A percentile compares a stretch with the other conserved stretches of the same genome.
phyloP scores from a whole-genome alignment of 2,329 filamentous ascomycete genomes.

The Teratosphaeria viscida region DNA sequence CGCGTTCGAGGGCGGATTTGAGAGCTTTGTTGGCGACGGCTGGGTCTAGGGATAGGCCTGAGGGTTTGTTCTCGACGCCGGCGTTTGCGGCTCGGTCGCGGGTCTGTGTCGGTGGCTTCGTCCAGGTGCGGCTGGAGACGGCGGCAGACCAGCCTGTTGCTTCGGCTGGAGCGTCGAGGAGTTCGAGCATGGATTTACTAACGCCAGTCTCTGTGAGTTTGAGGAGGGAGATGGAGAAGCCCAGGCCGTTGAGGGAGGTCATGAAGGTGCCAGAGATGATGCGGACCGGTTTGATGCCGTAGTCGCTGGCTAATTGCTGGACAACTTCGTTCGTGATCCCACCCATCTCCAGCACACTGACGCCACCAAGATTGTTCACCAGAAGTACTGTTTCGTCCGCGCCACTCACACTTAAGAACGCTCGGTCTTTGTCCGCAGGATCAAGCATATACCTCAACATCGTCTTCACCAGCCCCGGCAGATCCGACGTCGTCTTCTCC shows the following conservation, averaged over 20 bases:
- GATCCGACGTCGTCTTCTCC: constrained; percentile 32
- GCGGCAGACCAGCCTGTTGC: constrained; percentile 57
- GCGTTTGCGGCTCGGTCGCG: constrained; percentile 29
- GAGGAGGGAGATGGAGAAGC: constrained; percentile 59
- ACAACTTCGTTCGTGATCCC: constrained; percentile 61
- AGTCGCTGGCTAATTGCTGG: constrained; percentile 47
- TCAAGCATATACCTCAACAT: constrained; percentile 59
- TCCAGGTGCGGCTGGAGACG: constrained; percentile 49
- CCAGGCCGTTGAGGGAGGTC: constrained; percentile 61
- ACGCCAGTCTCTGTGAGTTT: constrained; percentile 52
- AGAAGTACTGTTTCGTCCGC: constrained; percentile 55
- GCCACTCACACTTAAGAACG: constrained; percentile 53
- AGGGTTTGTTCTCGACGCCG: constrained; percentile 38
- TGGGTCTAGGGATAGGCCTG: constrained; percentile 46
- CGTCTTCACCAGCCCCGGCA: constrained; percentile 38
- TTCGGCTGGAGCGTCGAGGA: constrained; percentile 58
- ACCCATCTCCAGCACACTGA: constrained; percentile 61
- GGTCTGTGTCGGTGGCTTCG: constrained; percentile 30
- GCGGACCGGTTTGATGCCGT: constrained; percentile 50
- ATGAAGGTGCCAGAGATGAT: constrained; percentile 59
- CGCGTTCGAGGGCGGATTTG: constrained; percentile 45
- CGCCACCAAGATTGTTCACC: constrained; percentile 66
- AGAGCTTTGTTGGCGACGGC: constrained; percentile 42
- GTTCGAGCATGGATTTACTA: constrained; percentile 52
- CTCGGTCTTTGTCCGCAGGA: constrained; percentile 55